phyloP scores from a whole-genome alignment of 768 basidiomycete genomes.

The Tephrocybe rancida region DNA sequence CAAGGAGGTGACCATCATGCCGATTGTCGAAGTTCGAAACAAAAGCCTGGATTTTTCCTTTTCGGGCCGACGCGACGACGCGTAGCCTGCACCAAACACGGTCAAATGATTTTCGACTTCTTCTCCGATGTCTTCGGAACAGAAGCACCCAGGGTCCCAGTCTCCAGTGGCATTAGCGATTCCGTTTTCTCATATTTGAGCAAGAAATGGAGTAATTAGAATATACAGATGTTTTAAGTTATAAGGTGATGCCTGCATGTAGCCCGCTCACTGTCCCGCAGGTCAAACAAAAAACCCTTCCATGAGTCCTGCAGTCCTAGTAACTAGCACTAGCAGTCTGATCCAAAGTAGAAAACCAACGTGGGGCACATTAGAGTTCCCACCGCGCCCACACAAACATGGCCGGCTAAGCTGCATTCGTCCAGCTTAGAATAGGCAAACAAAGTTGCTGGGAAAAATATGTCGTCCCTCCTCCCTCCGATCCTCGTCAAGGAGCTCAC shows the following conservation, averaged over 20 bases:
- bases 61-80: slow-evolving; percentile 19
- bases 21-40: slow-evolving; percentile 14
- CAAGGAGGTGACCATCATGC: neutral
- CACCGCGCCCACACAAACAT: neutral
- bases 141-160: too few relatives aligned
- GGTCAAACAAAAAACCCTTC: too few relatives aligned
- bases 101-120: slow-evolving; percentile 15
- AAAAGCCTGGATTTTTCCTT: slow-evolving; percentile 12
- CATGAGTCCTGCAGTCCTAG: too few relatives aligned
- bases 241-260: neutral
- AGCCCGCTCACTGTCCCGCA: neutral
- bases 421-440: slow-evolving; percentile 64
- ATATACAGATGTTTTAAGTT: neutral
- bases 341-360: neutral
- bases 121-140: neutral
- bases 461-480: slow-evolving; percentile 70
- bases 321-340: too few relatives aligned
- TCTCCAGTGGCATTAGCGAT: too few relatives aligned
- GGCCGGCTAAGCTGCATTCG: neutral
- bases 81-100: slow-evolving; percentile 17
- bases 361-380: neutral
- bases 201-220: too few relatives aligned
- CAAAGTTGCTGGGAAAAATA: slow-evolving; percentile 89
- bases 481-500: slow-evolving; percentile 76
- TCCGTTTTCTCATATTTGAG: too few relatives aligned